Base-by-base conservation (phyloP, 345 rosid genomes). In the Punica granatum region DNA sequence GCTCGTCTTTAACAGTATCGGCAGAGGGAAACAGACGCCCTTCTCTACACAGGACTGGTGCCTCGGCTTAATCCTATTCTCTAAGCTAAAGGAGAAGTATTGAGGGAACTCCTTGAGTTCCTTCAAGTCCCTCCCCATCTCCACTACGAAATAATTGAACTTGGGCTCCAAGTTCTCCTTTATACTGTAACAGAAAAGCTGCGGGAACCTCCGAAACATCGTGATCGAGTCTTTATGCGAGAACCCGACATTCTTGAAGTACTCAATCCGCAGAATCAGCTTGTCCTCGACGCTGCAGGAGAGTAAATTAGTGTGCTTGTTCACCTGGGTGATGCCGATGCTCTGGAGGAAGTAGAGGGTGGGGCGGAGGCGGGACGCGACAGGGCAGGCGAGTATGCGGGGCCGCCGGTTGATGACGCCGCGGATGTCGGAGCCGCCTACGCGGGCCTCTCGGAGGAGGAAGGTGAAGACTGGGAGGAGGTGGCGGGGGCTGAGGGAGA, bases 91-190 rank as follows among this genome's bases (percentile, higher is more conserved):
- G 0, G 97, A 90, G 65, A 87, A 92, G 71, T 88, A 92, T 72
- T 88, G 97, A 0, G 97, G 96, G 66, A 92, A 92, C 75, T 87
- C 89, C 51, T 66, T 80, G 66, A 92, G 35, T 48, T 90, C 98
- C 71, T 83, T 92, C 82, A 84, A 84, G 66, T 85, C 91, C 77
- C 95, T 85, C 61, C 87, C 90, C 97, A 92, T 88, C 78, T 88
- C 98, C 76, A 76, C 87, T 66, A 82, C 79, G 70, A 88, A 76
- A 66, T 92, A 90, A 28, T 82, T 75, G 66, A 86, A 62, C 66
- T 88, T 92, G 3, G 88, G 91, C 77, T 90, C 96, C 64, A 85
- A 75, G 60, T 87, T 90, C 34, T 79, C 90, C 56, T 76, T 72
- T 15, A 90, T 54, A 35, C 93, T 92, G 75, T 84, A 90, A 69